Conservation (phyloP, 257 asterid genomes). For the Przewalskia tangutica region DNA sequence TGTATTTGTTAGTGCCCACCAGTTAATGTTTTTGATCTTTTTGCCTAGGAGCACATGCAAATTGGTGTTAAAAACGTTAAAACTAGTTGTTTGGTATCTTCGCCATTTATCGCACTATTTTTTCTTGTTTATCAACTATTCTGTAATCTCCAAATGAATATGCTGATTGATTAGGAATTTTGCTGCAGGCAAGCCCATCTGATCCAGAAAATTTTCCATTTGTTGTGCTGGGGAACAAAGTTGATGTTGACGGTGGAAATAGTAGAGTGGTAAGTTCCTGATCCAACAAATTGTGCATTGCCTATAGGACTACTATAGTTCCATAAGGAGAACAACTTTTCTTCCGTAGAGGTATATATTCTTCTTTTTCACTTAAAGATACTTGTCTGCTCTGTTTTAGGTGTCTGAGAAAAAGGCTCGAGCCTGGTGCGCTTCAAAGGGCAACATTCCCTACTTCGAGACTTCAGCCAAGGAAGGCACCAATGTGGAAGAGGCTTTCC, state of each 20-base stretch:
- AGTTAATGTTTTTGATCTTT: not conserved
- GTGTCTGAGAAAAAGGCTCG: conserved; percentile 98
- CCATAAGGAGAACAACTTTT: not conserved
- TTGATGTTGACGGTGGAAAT: conserved; percentile 93
- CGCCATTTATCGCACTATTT: not conserved
- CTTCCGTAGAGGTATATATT: not conserved
- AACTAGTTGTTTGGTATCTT: not conserved
- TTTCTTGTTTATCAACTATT: not conserved
- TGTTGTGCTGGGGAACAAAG: conserved; percentile 96
- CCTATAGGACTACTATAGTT: not conserved
- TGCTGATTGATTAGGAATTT: not conserved
- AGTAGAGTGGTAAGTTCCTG: conserved; percentile 69
- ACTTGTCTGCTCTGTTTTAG: conserved; percentile 21
- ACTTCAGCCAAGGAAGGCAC: conserved; percentile 96
- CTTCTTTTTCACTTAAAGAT: not conserved
- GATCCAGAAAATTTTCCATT: conserved; percentile 97
- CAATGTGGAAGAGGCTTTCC: conserved; percentile 96
- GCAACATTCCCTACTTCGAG: conserved; percentile 95
- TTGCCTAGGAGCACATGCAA: not conserved
- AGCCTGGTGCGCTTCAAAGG: conserved; percentile 97
- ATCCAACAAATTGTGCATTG: not conserved
- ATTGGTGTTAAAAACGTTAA: not conserved
- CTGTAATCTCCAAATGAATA: not conserved
- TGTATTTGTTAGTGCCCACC: not conserved
- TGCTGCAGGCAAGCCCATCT: conserved; percentile 89